These are phyloP conservation scores for Chaetoscypha palmicola DNA, from an alignment of 2,329 filamentous ascomycete species.

Conservation along the genomic window DNA sequence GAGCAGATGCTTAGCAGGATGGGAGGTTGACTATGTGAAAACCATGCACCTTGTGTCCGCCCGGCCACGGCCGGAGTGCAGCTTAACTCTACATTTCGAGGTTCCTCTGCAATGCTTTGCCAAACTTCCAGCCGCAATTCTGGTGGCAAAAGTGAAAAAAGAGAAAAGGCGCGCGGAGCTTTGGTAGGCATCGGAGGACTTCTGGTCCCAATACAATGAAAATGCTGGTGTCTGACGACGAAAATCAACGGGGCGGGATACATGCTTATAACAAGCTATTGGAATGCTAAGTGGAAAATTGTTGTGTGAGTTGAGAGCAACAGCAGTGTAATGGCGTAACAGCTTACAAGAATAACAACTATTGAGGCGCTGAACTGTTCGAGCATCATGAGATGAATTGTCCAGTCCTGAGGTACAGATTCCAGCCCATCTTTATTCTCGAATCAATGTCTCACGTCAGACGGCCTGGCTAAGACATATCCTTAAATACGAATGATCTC, in stretches of 20 bases:
- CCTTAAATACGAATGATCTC: too few species aligned
- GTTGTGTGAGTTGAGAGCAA: too few species aligned
- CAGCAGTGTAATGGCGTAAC: too few species aligned
- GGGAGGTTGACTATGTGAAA: constrained; percentile 15
- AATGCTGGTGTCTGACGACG: constrained; percentile 14
- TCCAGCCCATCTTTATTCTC: too few species aligned
- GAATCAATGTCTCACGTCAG: constrained; percentile 1
- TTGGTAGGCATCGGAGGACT: background rate
- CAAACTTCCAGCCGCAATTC: constrained; percentile 19
- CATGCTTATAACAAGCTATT: too few species aligned
- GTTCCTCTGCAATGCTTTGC: constrained; percentile 8
- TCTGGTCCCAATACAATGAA: constrained; percentile 7
- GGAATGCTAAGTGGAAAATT: too few species aligned
- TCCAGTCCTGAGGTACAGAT: too few species aligned
- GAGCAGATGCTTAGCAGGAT: constrained; percentile 17
- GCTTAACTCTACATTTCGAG: constrained; percentile 13
- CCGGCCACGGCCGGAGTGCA: constrained; percentile 11
- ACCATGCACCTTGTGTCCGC: constrained; percentile 12
- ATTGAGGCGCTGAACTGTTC: too few species aligned
- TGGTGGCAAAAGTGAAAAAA: constrained; percentile 16
- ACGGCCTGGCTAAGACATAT: too few species aligned
- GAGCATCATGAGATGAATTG: too few species aligned
- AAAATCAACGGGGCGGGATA: constrained; percentile 10
- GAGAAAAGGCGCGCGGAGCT: constrained; percentile 8
- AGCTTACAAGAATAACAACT: too few species aligned